Percentiles rank a stretch among this genome's conserved stretches.
These are phyloP conservation scores for Lagenidium giganteum DNA, from an alignment of 352 stramenopile genomes.

Conservation along the genomic window DNA sequence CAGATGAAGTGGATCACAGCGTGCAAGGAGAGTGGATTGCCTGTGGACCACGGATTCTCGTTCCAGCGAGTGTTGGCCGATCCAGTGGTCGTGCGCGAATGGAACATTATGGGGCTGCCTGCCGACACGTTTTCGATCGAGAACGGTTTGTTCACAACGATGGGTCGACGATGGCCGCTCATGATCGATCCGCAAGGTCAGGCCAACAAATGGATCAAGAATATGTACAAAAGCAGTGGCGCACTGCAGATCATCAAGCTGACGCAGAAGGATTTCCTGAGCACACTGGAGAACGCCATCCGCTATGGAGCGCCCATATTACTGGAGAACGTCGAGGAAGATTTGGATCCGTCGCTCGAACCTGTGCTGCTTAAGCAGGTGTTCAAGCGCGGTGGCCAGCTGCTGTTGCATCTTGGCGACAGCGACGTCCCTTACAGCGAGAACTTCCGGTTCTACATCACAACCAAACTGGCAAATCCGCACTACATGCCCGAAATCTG, in stretches of 20 bases:
- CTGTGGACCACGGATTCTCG: slow-evolving; percentile 82
- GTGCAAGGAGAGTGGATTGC: slow-evolving; percentile 75
- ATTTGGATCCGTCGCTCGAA: slow-evolving; percentile 90
- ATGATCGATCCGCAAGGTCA: slow-evolving; percentile 95
- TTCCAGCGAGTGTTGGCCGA: slow-evolving; percentile 81
- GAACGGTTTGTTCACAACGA: slow-evolving; percentile 91
- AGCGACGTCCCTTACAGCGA: slow-evolving; percentile 90
- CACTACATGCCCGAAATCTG: slow-evolving; percentile 95
- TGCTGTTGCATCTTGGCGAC: slow-evolving; percentile 88
- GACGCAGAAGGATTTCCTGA: slow-evolving; percentile 88
- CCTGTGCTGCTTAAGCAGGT: slow-evolving; percentile 91
- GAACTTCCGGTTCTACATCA: slow-evolving; percentile 93
- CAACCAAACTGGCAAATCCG: slow-evolving; percentile 92
- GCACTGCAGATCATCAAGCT: slow-evolving; percentile 92
- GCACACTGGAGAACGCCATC: slow-evolving; percentile 90
- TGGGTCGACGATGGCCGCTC: slow-evolving; percentile 87
- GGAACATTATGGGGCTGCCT: slow-evolving; percentile 90
- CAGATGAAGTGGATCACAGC: slow-evolving; percentile 80
- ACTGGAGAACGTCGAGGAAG: slow-evolving; percentile 93
- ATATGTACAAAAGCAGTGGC: slow-evolving; percentile 82
- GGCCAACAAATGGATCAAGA: slow-evolving; percentile 93
- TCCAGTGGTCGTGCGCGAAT: slow-evolving; percentile 87
- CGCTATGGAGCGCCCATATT: slow-evolving; percentile 88
- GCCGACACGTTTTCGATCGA: slow-evolving; percentile 92
- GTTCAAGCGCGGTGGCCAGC: slow-evolving; percentile 90